phyloP scores from a whole-genome alignment of 495 filamentous ascomycete species.

The Xylaria venustula region DNA sequence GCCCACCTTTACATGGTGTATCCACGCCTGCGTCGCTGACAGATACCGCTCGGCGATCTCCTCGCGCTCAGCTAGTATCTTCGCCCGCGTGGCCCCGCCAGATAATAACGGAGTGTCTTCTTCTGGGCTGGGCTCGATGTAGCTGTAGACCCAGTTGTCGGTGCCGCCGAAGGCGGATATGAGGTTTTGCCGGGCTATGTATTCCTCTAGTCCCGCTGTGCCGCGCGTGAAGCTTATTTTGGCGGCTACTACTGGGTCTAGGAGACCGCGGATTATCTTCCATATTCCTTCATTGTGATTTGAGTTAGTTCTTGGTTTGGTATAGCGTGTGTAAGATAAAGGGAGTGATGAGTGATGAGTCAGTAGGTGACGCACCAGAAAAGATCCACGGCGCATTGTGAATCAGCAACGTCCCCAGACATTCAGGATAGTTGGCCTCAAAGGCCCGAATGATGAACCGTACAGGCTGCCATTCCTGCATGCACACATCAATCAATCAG shows the following conservation, averaged over 20 bases:
- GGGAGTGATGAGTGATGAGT: neutral
- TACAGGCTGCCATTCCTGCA: constrained; percentile 6
- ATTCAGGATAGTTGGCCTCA: constrained; percentile 13
- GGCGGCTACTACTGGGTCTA: constrained; percentile 6
- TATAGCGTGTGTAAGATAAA: neutral
- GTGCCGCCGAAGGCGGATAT: neutral
- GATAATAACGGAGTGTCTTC: neutral
- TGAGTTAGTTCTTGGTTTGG: neutral
- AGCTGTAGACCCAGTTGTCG: constrained; percentile 1
- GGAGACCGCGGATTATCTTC: constrained; percentile 9
- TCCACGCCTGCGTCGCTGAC: neutral
- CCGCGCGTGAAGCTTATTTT: constrained; percentile 3
- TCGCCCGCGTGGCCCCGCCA: neutral
- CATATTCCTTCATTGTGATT: constrained; percentile 1
- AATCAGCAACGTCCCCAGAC: constrained; percentile 7
- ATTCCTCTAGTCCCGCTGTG: neutral
- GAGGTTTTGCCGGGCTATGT: constrained; percentile 1
- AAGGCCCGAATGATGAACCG: constrained; percentile 10
- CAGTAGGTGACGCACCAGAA: neutral
- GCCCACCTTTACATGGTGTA: neutral
- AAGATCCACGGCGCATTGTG: constrained; percentile 14
- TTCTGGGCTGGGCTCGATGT: neutral
- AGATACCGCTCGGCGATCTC: neutral
- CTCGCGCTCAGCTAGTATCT: neutral
- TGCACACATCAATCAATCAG: neutral